Base-by-base conservation (phyloP, 768 basidiomycete genomes). In the Auricularia heimuer region DNA sequence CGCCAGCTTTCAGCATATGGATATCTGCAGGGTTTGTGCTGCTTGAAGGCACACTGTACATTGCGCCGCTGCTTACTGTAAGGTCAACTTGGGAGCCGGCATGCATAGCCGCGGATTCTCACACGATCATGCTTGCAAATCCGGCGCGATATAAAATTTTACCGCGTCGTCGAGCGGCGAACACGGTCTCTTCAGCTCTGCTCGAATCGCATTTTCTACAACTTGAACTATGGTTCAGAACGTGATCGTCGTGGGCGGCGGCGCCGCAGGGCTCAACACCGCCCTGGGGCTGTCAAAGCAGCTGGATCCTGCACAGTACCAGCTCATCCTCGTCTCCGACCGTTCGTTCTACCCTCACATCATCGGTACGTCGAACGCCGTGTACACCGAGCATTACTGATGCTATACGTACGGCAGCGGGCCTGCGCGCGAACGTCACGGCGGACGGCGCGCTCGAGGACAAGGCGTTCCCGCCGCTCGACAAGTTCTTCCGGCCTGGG, bases 171-270 rank as follows among this genome's bases (percentile, higher is more conserved):
- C 3, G 29, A 29, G 29, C 29, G 29, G 29, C 29, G 29, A 29
- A 7, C 39, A 42, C 39, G 7, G 39, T 42, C 39, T 42, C 3
- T 42, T 42, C 39, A 8, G 39, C 39, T 14, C 39, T 42, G 0
- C 39, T 8, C 39, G 39, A 7, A 2, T 42, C 7, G 12, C 7
- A 42, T 42, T 29, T 29, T 29, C 29, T 29, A 2, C 39, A 42
- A 42, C 39, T 14, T 14, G 63, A 33, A 35, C 45, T 11, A 54
- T 33, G 35, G 63, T 51, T 18, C 47, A 72, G 64, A 76, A 73
- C 65, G 71, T 78, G 67, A 76, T 88, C 37, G 75, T 88, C 67
- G 74, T 87, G 62, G 84, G 85, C 54, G 88, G 83, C 35, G 87
- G 84, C 62, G 76, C 73, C n/a, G 80, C 78, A 1, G 87, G 67